These are phyloP conservation scores for Heterobasidion annosum DNA, from an alignment of 1,284 basidiomycete species.

Conservation along the genomic window DNA sequence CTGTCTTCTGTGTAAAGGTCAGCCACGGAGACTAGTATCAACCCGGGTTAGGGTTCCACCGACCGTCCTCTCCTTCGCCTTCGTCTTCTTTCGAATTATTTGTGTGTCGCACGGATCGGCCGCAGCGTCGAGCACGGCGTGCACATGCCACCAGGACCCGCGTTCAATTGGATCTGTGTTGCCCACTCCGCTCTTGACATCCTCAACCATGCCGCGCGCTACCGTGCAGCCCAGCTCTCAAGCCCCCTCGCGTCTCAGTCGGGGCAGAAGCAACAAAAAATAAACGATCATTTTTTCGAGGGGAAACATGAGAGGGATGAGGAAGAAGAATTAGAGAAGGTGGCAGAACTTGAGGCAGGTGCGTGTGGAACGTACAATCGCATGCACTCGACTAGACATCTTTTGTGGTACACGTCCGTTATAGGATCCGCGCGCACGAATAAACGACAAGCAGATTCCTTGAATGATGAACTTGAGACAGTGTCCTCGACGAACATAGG, in stretches of 20 bases:
- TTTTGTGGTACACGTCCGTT: background rate
- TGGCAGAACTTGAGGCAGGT: background rate
- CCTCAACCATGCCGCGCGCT: slow-evolving; percentile 48
- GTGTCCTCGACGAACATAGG: background rate
- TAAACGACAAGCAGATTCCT: too few species aligned
- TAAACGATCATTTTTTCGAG: background rate
- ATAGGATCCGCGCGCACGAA: too few species aligned
- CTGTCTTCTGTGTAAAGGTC: too few species aligned
- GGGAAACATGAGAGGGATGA: background rate
- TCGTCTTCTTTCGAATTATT: background rate
- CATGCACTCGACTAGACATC: background rate
- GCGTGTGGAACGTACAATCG: background rate
- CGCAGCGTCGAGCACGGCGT: background rate
- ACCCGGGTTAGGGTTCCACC: background rate
- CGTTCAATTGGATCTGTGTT: slow-evolving; percentile 64
- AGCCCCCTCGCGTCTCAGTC: slow-evolving; percentile 6
- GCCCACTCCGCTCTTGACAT: slow-evolving; percentile 50
- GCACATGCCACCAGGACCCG: slow-evolving; percentile 56
- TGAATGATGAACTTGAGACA: background rate
- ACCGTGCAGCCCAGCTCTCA: slow-evolving; percentile 38
- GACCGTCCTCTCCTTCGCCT: background rate
- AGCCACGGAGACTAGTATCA: too few species aligned
- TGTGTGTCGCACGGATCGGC: background rate
- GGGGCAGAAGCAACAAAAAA: slow-evolving; percentile 10
- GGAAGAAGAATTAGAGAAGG: background rate